A percentile compares a stretch with the other conserved stretches of the same genome.
Evolutionary conservation across 2,329 filamentous ascomycete genomes (phyloP).

Genomic region (Calonectria crousiana): DNA sequence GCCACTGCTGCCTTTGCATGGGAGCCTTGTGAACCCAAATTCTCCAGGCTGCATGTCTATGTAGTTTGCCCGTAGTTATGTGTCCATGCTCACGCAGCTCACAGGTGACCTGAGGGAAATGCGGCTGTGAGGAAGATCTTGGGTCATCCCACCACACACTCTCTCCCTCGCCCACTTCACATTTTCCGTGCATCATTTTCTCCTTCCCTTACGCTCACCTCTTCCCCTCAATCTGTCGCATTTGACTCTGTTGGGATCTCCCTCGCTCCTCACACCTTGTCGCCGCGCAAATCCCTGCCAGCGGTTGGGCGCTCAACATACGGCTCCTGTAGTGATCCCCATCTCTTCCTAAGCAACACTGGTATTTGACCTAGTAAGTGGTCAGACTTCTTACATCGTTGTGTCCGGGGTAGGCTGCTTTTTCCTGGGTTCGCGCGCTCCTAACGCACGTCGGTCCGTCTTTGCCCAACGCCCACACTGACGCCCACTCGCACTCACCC

Average conservation of each 20-base stretch:
- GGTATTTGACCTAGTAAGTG: not conserved
- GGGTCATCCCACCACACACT: not conserved
- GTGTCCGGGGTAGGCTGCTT: not conserved
- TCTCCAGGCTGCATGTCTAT: not conserved
- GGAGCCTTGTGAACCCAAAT: constrained; percentile 9
- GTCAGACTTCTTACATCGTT: not conserved
- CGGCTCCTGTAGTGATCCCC: not conserved
- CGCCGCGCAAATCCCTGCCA: not conserved
- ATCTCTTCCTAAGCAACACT: not conserved
- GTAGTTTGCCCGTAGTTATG: not conserved
- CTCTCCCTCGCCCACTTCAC: not conserved
- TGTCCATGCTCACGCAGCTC: constrained; percentile 8
- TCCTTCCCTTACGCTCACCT: not conserved
- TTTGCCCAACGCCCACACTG: not conserved
- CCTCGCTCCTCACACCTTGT: not conserved
- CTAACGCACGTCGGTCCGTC: not conserved
- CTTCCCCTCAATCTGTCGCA: not conserved
- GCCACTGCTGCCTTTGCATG: not conserved
- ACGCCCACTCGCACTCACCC: not conserved
- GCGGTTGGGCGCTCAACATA: not conserved
- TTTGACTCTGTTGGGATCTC: not conserved
- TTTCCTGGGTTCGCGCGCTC: not conserved
- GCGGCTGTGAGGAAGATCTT: not conserved
- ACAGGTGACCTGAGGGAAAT: constrained; percentile 10
- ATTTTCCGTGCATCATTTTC: not conserved